phyloP scores from a whole-genome alignment of 2,329 filamentous ascomycete genomes.

The Diaporthe eres region DNA sequence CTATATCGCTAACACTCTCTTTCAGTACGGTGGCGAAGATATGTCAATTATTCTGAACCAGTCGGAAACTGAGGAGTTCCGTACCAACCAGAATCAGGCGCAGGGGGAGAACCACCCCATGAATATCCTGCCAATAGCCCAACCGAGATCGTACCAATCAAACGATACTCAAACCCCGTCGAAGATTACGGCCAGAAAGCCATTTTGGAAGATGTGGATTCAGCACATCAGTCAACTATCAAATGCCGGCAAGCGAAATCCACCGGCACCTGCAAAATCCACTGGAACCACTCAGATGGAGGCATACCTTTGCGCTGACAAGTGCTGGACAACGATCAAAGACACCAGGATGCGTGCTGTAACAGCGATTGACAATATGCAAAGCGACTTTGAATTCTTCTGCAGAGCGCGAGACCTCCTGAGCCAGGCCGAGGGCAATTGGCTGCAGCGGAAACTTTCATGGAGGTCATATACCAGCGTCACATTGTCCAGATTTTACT shows the following conservation, averaged over 20 bases:
- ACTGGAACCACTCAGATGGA: background rate
- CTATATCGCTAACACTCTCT: too few species aligned
- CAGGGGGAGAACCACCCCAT: too few species aligned
- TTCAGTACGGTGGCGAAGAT: too few species aligned
- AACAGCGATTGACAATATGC: accelerated
- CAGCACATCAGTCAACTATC: background rate
- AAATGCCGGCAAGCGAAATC: background rate
- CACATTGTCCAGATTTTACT: background rate
- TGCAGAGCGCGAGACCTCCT: background rate
- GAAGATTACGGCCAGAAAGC: too few species aligned
- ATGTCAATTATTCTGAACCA: too few species aligned
- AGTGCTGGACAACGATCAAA: background rate
- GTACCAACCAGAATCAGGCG: too few species aligned
- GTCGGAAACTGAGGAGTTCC: too few species aligned
- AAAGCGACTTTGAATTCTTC: background rate
- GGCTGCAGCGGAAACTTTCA: background rate
- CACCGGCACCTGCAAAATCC: background rate
- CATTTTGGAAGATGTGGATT: background rate
- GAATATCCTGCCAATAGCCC: too few species aligned
- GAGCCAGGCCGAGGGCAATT: background rate
- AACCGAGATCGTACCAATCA: too few species aligned
- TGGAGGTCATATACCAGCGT: background rate
- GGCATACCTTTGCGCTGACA: background rate
- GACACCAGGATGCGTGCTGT: background rate
- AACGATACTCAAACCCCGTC: too few species aligned